These are phyloP conservation scores for Thermomucor indicae-seudaticae DNA, from an alignment of 371 early-diverging fungal species.

Conservation along the genomic window DNA sequence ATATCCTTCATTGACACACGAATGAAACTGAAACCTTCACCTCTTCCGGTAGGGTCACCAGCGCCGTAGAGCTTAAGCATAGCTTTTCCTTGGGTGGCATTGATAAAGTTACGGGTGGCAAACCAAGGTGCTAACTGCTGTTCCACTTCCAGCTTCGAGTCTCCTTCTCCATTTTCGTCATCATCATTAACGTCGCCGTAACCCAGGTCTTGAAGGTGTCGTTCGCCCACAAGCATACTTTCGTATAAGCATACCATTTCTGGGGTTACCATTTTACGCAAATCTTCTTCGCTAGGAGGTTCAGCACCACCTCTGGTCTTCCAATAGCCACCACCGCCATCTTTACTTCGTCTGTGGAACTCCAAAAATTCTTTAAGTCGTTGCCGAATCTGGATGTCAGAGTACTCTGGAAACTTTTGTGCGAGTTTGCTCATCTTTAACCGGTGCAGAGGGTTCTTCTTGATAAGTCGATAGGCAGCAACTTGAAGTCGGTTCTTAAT, in stretches of 20 bases:
- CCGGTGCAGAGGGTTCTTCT: conserved; percentile 68
- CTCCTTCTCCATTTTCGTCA: conserved; percentile 67
- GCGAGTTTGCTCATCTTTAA: conserved; percentile 75
- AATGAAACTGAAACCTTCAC: conserved; percentile 98
- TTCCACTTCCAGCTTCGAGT: conserved; percentile 81
- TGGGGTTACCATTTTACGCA: conserved; percentile 95
- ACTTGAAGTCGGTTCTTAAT: conserved; percentile 94
- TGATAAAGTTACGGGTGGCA: conserved; percentile 94
- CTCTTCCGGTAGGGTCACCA: conserved; percentile 97
- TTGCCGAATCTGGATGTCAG: conserved; percentile 82
- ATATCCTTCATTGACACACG: conserved; percentile 97
- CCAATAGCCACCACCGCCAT: conserved; percentile 83
- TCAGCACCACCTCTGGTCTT: conserved; percentile 77
- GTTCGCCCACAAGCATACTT: conserved; percentile 96
- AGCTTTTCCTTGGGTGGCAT: conserved; percentile 87
- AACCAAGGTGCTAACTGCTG: conserved; percentile 97
- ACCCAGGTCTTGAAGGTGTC: conserved; percentile 93
- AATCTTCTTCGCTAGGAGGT: conserved; percentile 91
- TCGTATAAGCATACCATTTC: conserved; percentile 98
- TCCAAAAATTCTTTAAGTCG: conserved; percentile 96
- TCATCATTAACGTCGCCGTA: conserved; percentile 64
- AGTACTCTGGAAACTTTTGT: conserved; percentile 81
- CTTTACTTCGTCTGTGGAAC: conserved; percentile 86
- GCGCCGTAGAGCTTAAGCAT: conserved; percentile 92
- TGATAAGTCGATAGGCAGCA: conserved; percentile 83